Conservation (phyloP, 805 yeast species). For the Kodamaea nitidulidarum region DNA sequence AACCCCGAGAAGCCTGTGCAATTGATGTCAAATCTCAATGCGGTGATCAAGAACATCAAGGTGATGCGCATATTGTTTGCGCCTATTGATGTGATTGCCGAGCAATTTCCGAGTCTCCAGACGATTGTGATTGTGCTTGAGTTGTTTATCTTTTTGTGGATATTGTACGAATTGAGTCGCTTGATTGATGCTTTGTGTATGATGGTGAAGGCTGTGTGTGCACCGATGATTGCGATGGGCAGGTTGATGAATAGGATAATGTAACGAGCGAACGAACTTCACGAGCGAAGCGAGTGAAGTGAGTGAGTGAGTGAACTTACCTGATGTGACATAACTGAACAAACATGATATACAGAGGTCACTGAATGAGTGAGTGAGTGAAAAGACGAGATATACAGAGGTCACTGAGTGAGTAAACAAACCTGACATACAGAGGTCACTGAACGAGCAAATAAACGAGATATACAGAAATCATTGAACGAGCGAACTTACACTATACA, state of each 20-base stretch:
- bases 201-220: constrained; percentile 43
- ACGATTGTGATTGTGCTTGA: constrained; percentile 39
- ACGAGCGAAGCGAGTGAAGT: too few species aligned
- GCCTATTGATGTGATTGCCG: constrained; percentile 38
- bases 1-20: constrained; percentile 13
- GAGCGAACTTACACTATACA: too few species aligned
- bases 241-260: constrained; percentile 40
- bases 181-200: constrained; percentile 41
- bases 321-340: too few species aligned
- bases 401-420: neutral
- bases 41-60: constrained; percentile 31
- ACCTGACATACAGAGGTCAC: neutral
- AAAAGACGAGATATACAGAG: neutral
- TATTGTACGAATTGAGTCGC: constrained; percentile 38
- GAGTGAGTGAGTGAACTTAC: too few species aligned
- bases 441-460: too few species aligned
- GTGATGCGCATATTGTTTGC: constrained; percentile 36
- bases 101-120: constrained; percentile 34
- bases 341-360: too few species aligned
- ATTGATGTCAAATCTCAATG: constrained; percentile 29
- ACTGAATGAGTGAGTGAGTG: neutral
- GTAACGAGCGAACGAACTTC: too few species aligned
- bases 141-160: constrained; percentile 37
- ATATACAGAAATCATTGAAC: too few species aligned
- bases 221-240: constrained; percentile 45